Percentiles rank a stretch among this genome's conserved stretches.
These are phyloP conservation scores for Dryas octopetala DNA, from an alignment of 306 rosid species.

Conservation along the genomic window DNA sequence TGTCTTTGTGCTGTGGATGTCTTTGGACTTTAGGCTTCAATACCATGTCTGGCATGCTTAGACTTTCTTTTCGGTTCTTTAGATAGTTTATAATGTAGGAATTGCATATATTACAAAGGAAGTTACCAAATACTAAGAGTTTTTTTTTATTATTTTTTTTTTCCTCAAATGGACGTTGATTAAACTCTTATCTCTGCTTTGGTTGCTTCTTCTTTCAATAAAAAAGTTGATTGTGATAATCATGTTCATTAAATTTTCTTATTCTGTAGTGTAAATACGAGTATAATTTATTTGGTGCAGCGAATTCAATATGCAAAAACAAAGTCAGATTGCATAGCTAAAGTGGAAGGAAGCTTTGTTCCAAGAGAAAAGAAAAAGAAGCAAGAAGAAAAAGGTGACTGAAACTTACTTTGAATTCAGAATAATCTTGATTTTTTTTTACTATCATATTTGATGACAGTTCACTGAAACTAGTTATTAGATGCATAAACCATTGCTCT, in stretches of 20 bases:
- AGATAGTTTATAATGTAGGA: not conserved
- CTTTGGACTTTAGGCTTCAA: not conserved
- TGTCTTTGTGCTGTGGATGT: not conserved
- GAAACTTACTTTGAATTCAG: conserved; percentile 11
- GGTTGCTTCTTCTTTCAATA: not conserved
- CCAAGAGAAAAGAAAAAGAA: conserved; percentile 98
- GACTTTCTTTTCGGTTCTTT: not conserved
- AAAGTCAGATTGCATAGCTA: conserved; percentile 94
- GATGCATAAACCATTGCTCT: not conserved
- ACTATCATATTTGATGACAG: not conserved
- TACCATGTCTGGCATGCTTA: not conserved
- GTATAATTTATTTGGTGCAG: conserved; percentile 47
- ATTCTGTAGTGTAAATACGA: conserved; percentile 6
- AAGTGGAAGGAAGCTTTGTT: conserved; percentile 90
- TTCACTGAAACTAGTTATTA: not conserved
- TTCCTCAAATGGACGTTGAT: too few species aligned
- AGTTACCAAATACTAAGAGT: not conserved
- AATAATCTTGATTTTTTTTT: not conserved
- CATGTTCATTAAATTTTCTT: not conserved
- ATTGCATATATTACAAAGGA: not conserved
- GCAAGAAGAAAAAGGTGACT: conserved; percentile 92
- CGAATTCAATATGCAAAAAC: conserved; percentile 90
- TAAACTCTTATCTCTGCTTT: not conserved
- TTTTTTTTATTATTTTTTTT: not conserved
- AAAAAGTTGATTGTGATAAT: not conserved